phyloP scores from a whole-genome alignment of 352 stramenopile genomes.

The Pythium grandisporangium region DNA sequence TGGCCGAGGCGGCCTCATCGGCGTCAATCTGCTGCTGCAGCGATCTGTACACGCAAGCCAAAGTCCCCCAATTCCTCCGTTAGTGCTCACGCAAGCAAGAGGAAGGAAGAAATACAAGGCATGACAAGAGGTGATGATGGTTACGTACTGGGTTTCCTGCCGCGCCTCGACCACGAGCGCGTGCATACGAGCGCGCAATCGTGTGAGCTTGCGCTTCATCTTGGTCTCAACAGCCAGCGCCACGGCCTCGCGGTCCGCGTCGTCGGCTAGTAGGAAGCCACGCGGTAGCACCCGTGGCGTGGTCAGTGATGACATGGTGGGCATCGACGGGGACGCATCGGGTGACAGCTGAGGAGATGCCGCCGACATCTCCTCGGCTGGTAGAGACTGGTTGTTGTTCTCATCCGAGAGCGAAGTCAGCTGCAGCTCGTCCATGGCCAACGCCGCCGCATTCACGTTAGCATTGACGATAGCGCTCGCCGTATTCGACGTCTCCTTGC shows the following conservation, averaged over 20 bases:
- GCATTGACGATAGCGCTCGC: conserved; percentile 3
- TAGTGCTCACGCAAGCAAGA: too few species aligned
- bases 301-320: too few species aligned
- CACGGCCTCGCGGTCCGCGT: conserved; percentile 1
- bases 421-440: neutral
- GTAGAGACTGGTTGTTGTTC: too few species aligned
- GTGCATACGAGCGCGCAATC: conserved; percentile 41
- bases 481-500: conserved; percentile 1
- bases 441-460: conserved; percentile 1
- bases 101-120: too few species aligned
- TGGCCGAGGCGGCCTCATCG: conserved; percentile 18
- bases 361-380: too few species aligned
- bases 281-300: too few species aligned
- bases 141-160: conserved; percentile 32
- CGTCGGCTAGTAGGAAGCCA: too few species aligned
- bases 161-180: conserved; percentile 36
- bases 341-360: neutral
- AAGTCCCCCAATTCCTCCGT: too few species aligned
- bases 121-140: too few species aligned
- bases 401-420: neutral
- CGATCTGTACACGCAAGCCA: too few species aligned
- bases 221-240: conserved; percentile 8
- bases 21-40: conserved; percentile 35
- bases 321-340: neutral
- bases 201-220: conserved; percentile 31